phyloP scores from a whole-genome alignment of 192 early-diverging fungal species.

The Tieghemiomyces parasiticus region DNA sequence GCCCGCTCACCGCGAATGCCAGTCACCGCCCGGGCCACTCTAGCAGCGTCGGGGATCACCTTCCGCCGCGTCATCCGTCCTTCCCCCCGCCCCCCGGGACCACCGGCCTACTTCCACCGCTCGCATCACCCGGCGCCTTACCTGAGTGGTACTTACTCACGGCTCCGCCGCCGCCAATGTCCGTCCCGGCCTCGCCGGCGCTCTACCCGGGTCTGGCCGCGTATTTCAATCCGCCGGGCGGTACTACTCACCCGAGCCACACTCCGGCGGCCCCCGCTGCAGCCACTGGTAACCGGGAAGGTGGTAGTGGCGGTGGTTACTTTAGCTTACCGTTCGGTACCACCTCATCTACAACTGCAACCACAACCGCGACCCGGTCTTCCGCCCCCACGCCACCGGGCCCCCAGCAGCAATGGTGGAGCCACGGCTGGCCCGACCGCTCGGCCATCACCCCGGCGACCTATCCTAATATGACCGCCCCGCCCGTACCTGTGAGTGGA shows the following conservation, averaged over 20 bases:
- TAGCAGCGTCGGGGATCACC: too few species aligned
- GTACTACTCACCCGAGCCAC: not conserved
- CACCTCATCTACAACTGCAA: not conserved
- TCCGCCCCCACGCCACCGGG: too few species aligned
- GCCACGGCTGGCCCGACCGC: not conserved
- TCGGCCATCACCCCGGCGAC: not conserved
- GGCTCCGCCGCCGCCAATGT: not conserved
- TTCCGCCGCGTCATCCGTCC: too few species aligned
- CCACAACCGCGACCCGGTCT: too few species aligned
- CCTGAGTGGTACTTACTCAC: not conserved
- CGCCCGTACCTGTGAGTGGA: too few species aligned
- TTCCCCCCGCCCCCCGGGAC: too few species aligned
- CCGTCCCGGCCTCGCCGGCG: not conserved
- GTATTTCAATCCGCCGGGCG: slow-evolving; percentile 2
- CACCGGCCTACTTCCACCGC: too few species aligned
- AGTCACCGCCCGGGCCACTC: too few species aligned
- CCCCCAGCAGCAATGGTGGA: not conserved
- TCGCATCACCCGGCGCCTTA: too few species aligned
- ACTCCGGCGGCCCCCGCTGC: too few species aligned
- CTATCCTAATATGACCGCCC: too few species aligned
- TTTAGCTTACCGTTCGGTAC: not conserved
- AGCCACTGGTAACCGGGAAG: not conserved
- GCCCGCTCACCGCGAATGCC: too few species aligned
- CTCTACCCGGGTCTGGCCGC: slow-evolving; percentile 3
- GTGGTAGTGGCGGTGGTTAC: not conserved